Percentiles rank a stretch among this genome's conserved stretches.
Evolutionary conservation across 202 grass and related monocot species (phyloP).

Genomic region (Musa balbisiana): DNA sequence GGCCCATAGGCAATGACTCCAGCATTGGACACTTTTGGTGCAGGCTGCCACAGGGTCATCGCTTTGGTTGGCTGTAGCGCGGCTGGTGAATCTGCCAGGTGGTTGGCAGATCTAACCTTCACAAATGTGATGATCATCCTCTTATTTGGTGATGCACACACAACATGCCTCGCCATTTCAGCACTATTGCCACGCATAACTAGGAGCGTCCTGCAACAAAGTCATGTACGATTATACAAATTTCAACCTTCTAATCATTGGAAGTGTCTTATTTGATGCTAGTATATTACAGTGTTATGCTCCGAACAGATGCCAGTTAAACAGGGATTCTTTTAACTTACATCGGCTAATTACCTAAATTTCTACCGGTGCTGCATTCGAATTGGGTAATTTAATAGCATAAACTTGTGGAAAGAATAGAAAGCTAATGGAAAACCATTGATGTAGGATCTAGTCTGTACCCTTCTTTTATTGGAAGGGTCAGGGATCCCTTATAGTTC

Average conservation of each 20-base stretch:
- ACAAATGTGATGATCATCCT: slow-evolving; percentile 96
- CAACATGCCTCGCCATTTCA: slow-evolving; percentile 94
- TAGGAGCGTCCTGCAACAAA: slow-evolving; percentile 61
- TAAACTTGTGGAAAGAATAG: too few relatives aligned
- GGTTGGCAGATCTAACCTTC: slow-evolving; percentile 53
- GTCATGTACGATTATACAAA: background rate
- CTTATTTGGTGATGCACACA: slow-evolving; percentile 69
- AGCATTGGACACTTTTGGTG: slow-evolving; percentile 20
- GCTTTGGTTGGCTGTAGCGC: slow-evolving; percentile 57
- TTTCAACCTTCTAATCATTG: too few relatives aligned
- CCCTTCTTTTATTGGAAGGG: slow-evolving; percentile 88
- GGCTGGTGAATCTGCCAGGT: slow-evolving; percentile 39
- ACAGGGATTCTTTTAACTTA: background rate
- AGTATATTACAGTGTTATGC: background rate
- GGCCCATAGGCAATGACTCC: slow-evolving; percentile 55
- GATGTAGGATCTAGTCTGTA: slow-evolving; percentile 14
- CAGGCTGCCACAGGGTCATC: slow-evolving; percentile 71
- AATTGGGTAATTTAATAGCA: too few relatives aligned
- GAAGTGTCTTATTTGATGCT: too few relatives aligned
- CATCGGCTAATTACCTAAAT: background rate
- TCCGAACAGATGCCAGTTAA: background rate
- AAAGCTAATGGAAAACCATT: too few relatives aligned
- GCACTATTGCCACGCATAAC: slow-evolving; percentile 98
- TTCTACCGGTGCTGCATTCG: too few relatives aligned
- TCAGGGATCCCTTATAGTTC: slow-evolving; percentile 93